These are phyloP conservation scores for Sarocladiaceae sp. DNA, from an alignment of 2,329 filamentous ascomycete species.

Conservation along the genomic window DNA sequence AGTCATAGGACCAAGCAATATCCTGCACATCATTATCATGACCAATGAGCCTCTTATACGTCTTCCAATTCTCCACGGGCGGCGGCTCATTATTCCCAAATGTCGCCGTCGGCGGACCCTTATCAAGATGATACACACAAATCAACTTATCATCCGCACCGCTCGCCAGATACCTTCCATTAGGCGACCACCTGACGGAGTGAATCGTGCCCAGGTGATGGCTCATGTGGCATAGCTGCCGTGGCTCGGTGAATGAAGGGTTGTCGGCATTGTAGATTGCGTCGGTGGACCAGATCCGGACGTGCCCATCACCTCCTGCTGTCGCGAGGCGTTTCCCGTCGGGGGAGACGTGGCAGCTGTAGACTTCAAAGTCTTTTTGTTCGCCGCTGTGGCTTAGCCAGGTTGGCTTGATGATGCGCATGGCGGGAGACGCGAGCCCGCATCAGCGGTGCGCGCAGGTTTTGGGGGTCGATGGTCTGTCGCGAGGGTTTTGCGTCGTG, in stretches of 20 bases:
- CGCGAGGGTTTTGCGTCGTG: too few species aligned
- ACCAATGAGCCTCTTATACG: conserved; percentile 85
- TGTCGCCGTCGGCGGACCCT: conserved; percentile 71
- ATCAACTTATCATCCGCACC: conserved; percentile 99
- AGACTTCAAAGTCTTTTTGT: conserved; percentile 97
- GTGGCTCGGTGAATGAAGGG: conserved; percentile 68
- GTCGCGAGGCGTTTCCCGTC: conserved; percentile 90
- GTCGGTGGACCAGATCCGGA: conserved; percentile 96
- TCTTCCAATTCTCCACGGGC: conserved; percentile 97
- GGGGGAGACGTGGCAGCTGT: conserved; percentile 94
- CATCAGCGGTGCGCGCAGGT: neutral
- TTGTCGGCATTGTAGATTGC: conserved; percentile 80
- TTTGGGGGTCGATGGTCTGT: too few species aligned
- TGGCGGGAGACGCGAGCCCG: conserved; percentile 28
- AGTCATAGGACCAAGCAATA: conserved; percentile 93
- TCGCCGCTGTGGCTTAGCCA: conserved; percentile 97
- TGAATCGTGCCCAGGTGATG: conserved; percentile 97
- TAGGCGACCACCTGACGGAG: conserved; percentile 93
- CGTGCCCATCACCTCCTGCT: conserved; percentile 94
- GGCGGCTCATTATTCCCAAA: conserved; percentile 90
- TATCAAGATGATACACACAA: conserved; percentile 90
- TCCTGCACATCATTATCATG: conserved; percentile 99
- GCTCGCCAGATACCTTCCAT: conserved; percentile 91
- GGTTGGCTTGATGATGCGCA: conserved; percentile 89
- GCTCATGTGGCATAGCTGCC: conserved; percentile 96